Base-by-base conservation (phyloP, 768 basidiomycete genomes). In the Podaxis mareebaensis region DNA sequence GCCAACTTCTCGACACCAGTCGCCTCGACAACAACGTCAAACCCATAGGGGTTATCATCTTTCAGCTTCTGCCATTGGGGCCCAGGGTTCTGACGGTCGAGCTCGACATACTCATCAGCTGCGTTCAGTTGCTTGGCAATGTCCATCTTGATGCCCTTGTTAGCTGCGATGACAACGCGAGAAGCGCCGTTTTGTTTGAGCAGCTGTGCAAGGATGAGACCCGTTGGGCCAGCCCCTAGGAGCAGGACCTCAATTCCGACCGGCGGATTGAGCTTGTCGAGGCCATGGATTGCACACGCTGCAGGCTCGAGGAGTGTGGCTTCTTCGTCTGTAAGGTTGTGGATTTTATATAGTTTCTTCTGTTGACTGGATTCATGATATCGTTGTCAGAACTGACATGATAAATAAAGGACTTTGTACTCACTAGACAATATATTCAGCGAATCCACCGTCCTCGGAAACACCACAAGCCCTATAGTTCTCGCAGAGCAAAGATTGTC, bases 141-240 rank as follows among this genome's bases (percentile, higher is more conserved):
- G 59, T 93, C 85, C 83, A 90, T 93, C 82, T 96, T 96, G 71
- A 93, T 84, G 44, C 93, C 93, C 74, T 93, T 92, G 77, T 95
- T 94, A 33, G 91, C 91, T 0, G 93, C 94, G 62, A 96, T 87
- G 57, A 92, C 91, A 61, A 95, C 85, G 64, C 84, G 83, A 22
- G 83, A 77, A 13, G 94, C 94, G 49, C 94, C 94, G 72, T 95
- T 95, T 48, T 92, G 79, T 75, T 93, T 94, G 64, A 96, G 80
- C 24, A 96, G 80, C 73, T 96, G 94, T 0, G 93, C 88, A 49
- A 96, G 85, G 66, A 95, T 92, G 39, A 96, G 83, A n/a, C 94
- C 82, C 0, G 94, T 96, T 0, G 94, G 93, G 12, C 94, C 94
- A n/a, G 94, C 91, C 57, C 94, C 94, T 52, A 95, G 81, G 39